These are phyloP conservation scores for Cicer cuneatum DNA, from an alignment of 306 rosid species.

Conservation along the genomic window DNA sequence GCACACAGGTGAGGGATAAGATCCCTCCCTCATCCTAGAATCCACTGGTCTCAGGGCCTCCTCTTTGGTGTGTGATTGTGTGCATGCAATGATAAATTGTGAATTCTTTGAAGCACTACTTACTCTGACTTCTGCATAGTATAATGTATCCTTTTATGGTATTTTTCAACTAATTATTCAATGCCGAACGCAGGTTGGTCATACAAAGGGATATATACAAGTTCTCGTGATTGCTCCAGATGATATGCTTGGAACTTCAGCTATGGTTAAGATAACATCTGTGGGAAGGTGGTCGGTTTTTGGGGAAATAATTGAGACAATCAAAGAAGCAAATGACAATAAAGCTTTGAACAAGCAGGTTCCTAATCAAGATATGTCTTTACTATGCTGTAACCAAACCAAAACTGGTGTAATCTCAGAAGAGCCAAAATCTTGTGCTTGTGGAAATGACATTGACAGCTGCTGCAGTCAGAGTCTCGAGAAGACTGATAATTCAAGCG, in stretches of 20 bases:
- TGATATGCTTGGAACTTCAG: conserved; percentile 85
- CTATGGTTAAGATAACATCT: conserved; percentile 76
- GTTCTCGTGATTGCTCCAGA: conserved; percentile 80
- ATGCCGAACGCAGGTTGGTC: conserved; percentile 76
- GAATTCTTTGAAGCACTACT: conserved; percentile 38
- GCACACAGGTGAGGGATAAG: too few relatives aligned
- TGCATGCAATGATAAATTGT: conserved; percentile 17
- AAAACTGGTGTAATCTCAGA: conserved; percentile 48
- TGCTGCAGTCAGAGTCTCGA: conserved; percentile 58
- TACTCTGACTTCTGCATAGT: conserved; percentile 20
- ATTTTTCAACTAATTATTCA: conserved; percentile 39
- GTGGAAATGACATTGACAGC: conserved; percentile 60
- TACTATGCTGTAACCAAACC: conserved; percentile 50
- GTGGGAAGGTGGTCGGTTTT: conserved; percentile 98
- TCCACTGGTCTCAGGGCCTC: not conserved
- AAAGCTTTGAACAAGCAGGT: conserved; percentile 45
- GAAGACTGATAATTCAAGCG: conserved; percentile 45
- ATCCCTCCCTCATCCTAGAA: not conserved
- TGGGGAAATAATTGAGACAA: conserved; percentile 77
- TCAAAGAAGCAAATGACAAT: conserved; percentile 46
- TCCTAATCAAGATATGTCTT: conserved; percentile 41
- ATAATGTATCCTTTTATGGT: conserved; percentile 15
- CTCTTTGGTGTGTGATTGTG: not conserved
- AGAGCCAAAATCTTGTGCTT: conserved; percentile 58
- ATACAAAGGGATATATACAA: conserved; percentile 93